Evolutionary conservation across 2,329 filamentous ascomycete genomes (phyloP).

Genomic region (Aureobasidium pullulans): DNA sequence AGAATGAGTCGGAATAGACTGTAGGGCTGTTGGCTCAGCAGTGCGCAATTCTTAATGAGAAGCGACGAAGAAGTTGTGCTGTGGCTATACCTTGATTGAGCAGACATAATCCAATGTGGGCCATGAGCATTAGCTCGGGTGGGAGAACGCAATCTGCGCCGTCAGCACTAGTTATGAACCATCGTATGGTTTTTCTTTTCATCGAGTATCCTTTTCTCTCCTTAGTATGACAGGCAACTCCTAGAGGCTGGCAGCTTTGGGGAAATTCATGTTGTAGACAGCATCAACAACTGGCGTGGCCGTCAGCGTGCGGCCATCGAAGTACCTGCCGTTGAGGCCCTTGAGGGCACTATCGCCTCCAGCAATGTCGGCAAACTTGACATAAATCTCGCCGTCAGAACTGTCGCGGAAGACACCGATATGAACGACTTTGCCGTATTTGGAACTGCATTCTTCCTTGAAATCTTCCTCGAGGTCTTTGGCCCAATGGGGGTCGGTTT

Average conservation of each 20-base stretch:
- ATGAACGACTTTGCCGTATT: constrained; percentile 97
- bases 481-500: constrained; percentile 76
- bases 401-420: constrained; percentile 72
- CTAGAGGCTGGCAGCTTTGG: constrained; percentile 24
- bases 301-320: constrained; percentile 86
- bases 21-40: not conserved
- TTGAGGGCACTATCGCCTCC: constrained; percentile 97
- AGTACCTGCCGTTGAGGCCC: constrained; percentile 92
- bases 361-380: constrained; percentile 94
- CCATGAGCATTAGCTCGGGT: not conserved
- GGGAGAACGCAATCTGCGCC: not conserved
- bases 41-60: not conserved
- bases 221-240: not conserved
- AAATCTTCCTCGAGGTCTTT: constrained; percentile 94
- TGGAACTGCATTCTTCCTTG: constrained; percentile 81
- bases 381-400: constrained; percentile 94
- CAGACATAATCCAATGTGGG: not conserved
- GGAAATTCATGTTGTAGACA: constrained; percentile 62
- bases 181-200: not conserved
- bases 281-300: constrained; percentile 95
- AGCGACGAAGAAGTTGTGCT: not conserved
- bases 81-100: not conserved
- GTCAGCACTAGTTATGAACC: not conserved
- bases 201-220: no score
- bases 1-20: not conserved